Evolutionary conservation across 2,329 filamentous ascomycete species (phyloP).

Genomic region (Lasiodiplodia hormozganensis): DNA sequence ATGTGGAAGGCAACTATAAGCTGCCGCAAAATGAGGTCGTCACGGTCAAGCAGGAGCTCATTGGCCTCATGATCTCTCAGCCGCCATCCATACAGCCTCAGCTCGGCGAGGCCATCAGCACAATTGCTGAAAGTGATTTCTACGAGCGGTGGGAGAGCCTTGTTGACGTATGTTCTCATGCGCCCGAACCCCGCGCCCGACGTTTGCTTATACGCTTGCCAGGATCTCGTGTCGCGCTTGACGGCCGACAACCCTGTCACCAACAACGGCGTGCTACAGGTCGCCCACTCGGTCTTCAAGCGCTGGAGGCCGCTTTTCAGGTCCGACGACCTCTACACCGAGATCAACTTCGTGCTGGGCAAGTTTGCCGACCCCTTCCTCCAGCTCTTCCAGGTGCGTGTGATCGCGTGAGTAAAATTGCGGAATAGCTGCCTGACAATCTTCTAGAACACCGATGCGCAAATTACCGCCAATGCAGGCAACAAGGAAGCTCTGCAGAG

Average conservation of each 20-base stretch:
- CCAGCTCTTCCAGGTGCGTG: constrained; percentile 72
- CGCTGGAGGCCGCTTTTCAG: constrained; percentile 94
- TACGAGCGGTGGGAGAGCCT: constrained; percentile 97
- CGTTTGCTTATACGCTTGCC: constrained; percentile 26
- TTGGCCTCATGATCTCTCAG: constrained; percentile 94
- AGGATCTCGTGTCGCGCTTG: constrained; percentile 88
- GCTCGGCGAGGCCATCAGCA: constrained; percentile 93
- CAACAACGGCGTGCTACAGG: constrained; percentile 94
- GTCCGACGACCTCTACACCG: constrained; percentile 89
- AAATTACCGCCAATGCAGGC: constrained; percentile 75
- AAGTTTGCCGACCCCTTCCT: constrained; percentile 88
- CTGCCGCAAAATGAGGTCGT: constrained; percentile 80
- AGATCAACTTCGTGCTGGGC: constrained; percentile 93
- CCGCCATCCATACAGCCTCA: constrained; percentile 89
- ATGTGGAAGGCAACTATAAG: constrained; percentile 94
- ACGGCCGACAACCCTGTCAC: constrained; percentile 80
- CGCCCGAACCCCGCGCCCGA: not conserved
- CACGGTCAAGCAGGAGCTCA: constrained; percentile 93
- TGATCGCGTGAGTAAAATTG: not conserved
- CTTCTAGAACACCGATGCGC: constrained; percentile 67
- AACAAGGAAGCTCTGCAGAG: constrained; percentile 77
- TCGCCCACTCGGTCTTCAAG: constrained; percentile 97
- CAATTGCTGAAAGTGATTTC: constrained; percentile 98
- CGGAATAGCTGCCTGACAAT: not conserved
- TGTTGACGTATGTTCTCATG: constrained; percentile 68